Percentiles rank a stretch among this genome's conserved stretches.
Conservation (phyloP, 1,284 basidiomycete genomes). For the Pseudozyma sp. region DNA sequence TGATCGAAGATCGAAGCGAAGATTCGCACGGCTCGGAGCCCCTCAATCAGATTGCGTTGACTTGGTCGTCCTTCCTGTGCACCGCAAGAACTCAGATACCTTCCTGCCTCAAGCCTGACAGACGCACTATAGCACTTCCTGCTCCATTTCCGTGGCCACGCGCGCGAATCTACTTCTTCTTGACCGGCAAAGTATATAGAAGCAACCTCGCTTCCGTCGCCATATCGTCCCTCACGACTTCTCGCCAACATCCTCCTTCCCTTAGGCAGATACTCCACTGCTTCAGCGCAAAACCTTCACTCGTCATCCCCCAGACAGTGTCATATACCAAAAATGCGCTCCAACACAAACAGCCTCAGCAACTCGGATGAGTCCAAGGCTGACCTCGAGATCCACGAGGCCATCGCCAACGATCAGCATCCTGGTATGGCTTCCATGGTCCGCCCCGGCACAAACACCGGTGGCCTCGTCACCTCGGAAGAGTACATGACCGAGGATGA, state of each 20-base stretch:
- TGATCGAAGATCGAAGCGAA: slow-evolving; percentile 15
- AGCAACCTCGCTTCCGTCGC: background rate
- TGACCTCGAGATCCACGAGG: slow-evolving; percentile 45
- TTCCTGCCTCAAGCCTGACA: too few species aligned
- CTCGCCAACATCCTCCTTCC: slow-evolving; percentile 4
- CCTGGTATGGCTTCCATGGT: slow-evolving; percentile 42
- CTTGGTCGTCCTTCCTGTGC: background rate
- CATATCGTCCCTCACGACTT: background rate
- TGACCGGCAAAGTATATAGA: slow-evolving; percentile 4
- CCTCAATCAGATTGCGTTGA: slow-evolving; percentile 9
- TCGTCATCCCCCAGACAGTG: slow-evolving; percentile 6
- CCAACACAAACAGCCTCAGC: slow-evolving; percentile 3
- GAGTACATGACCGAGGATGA: slow-evolving; percentile 59
- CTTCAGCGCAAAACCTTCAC: background rate
- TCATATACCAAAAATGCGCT: slow-evolving; percentile 7
- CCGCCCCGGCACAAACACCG: slow-evolving; percentile 47
- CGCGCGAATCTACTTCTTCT: background rate
- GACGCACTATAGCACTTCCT: background rate
- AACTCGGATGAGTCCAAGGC: slow-evolving; percentile 33
- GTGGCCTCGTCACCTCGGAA: slow-evolving; percentile 47
- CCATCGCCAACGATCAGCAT: slow-evolving; percentile 24
- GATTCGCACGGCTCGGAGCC: slow-evolving; percentile 6
- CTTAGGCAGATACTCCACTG: background rate
- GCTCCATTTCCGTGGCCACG: background rate
- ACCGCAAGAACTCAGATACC: background rate